Percentiles rank a stretch among this genome's conserved stretches.
phyloP scores from a whole-genome alignment of 2,329 filamentous ascomycete species.

The Amauroascus niger region DNA sequence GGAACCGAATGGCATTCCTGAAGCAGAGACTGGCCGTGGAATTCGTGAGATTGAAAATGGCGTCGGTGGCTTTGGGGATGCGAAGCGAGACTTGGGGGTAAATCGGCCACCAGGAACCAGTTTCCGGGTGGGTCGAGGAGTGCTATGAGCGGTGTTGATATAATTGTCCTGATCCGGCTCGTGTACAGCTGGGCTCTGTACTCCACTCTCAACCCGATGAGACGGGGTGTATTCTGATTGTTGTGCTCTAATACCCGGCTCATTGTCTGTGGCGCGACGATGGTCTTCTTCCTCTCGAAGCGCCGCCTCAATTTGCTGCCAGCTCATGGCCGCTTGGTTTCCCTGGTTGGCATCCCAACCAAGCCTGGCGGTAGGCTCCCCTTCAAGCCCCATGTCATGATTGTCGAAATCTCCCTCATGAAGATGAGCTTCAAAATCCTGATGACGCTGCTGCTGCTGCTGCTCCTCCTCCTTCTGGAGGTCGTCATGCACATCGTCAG shows the following conservation, averaged over 20 bases:
- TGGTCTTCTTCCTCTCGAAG: slow-evolving; percentile 15
- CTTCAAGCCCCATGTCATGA: slow-evolving; percentile 1
- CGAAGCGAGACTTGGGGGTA: slow-evolving; percentile 16
- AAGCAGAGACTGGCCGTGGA: slow-evolving; percentile 11
- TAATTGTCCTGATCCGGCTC: background rate
- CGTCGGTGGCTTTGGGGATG: slow-evolving; percentile 9
- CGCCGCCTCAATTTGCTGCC: slow-evolving; percentile 33
- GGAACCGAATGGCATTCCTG: background rate
- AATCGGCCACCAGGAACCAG: slow-evolving; percentile 10
- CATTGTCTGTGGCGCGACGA: background rate
- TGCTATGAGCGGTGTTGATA: background rate
- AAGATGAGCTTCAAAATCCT: slow-evolving; percentile 25
- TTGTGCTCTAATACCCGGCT: background rate
- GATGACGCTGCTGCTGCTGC: slow-evolving; percentile 21
- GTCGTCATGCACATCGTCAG: slow-evolving; percentile 27
- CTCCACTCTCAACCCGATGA: background rate
- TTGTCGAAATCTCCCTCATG: slow-evolving; percentile 15
- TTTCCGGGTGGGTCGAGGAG: slow-evolving; percentile 6
- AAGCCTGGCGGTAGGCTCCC: background rate
- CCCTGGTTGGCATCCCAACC: slow-evolving; percentile 3
- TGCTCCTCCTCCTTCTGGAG: slow-evolving; percentile 18
- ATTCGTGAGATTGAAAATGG: slow-evolving; percentile 10
- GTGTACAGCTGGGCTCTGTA: background rate
- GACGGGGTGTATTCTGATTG: background rate
- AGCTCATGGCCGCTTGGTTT: slow-evolving; percentile 22